Percentiles rank a stretch among this genome's conserved stretches.
Conservation (phyloP, 2,329 filamentous ascomycete genomes). For the Colletotrichum musae region DNA sequence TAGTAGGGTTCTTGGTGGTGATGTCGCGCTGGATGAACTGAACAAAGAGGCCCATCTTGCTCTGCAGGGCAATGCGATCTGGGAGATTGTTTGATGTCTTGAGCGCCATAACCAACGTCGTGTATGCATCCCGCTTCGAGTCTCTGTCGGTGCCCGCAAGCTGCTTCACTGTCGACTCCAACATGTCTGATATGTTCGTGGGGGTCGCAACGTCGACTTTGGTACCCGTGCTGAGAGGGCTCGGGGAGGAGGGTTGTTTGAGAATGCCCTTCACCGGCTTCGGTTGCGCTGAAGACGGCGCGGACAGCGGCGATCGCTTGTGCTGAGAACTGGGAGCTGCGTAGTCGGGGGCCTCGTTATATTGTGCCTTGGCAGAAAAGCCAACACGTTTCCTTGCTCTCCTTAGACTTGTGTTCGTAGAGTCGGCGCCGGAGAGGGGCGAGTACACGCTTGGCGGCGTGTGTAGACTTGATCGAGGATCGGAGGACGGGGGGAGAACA, state of each 20-base stretch:
- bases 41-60: slow-evolving; percentile 82
- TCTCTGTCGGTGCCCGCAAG: slow-evolving; percentile 81
- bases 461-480: slow-evolving; percentile 58
- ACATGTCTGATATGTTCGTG: slow-evolving; percentile 80
- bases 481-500: slow-evolving; percentile 54
- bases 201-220: slow-evolving; percentile 52
- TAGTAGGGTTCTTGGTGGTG: slow-evolving; percentile 68
- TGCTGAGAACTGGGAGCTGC: slow-evolving; percentile 53
- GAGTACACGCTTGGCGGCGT: slow-evolving; percentile 68
- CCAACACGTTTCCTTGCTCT: slow-evolving; percentile 68
- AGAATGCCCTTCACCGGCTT: slow-evolving; percentile 79
- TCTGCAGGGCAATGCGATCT: slow-evolving; percentile 78
- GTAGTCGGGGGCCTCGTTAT: slow-evolving; percentile 67
- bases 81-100: slow-evolving; percentile 88
- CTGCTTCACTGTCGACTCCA: slow-evolving; percentile 87
- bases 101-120: slow-evolving; percentile 81
- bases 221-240: slow-evolving; percentile 58
- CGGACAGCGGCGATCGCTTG: slow-evolving; percentile 58
- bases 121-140: slow-evolving; percentile 87
- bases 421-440: slow-evolving; percentile 57
- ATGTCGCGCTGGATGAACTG: slow-evolving; percentile 91
- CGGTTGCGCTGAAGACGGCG: slow-evolving; percentile 55
- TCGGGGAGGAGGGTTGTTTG: slow-evolving; percentile 74
- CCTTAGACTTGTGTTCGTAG: slow-evolving; percentile 60
- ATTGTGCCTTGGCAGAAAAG: slow-evolving; percentile 70